These are phyloP conservation scores for Zygotorulaspora chibaensis DNA, from an alignment of 805 yeast species.

Conservation along the genomic window DNA sequence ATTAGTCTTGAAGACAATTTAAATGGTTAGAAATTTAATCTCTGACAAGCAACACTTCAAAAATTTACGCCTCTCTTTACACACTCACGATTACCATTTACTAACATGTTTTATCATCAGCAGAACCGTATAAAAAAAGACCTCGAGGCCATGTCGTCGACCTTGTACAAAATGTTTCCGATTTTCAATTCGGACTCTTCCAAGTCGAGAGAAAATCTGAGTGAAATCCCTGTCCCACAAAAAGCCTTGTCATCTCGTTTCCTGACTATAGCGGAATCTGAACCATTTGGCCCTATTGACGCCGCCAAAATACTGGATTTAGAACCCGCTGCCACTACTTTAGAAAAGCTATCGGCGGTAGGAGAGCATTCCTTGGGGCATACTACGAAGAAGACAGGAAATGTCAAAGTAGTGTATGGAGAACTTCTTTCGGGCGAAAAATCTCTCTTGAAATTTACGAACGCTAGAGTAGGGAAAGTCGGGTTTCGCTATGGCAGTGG, in stretches of 20 bases:
- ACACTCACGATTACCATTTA: not conserved
- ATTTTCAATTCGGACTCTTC: conserved; percentile 44
- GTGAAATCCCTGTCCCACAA: conserved; percentile 90
- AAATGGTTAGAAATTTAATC: conserved; percentile 46
- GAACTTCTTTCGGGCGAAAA: conserved; percentile 65
- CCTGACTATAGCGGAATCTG: conserved; percentile 86
- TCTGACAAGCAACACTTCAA: conserved; percentile 14
- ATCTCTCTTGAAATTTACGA: conserved; percentile 65
- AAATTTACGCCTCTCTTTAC: not conserved
- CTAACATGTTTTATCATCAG: conserved; percentile 5
- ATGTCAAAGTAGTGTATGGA: conserved; percentile 47
- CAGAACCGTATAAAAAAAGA: conserved; percentile 52
- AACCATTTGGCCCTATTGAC: conserved; percentile 93
- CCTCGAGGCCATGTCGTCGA: conserved; percentile 51
- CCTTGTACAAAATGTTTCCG: conserved; percentile 81
- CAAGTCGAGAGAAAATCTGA: conserved; percentile 58
- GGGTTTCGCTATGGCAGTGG: conserved; percentile 92
- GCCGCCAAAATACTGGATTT: conserved; percentile 81
- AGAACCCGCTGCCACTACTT: conserved; percentile 81
- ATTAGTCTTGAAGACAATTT: conserved; percentile 75
- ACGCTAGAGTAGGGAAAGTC: conserved; percentile 75
- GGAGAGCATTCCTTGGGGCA: conserved; percentile 46
- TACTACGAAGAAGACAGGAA: conserved; percentile 25
- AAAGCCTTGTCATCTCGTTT: conserved; percentile 79
- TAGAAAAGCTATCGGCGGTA: conserved; percentile 59